phyloP scores from a whole-genome alignment of 2,329 filamentous ascomycete species.

The Colletotrichum musae region DNA sequence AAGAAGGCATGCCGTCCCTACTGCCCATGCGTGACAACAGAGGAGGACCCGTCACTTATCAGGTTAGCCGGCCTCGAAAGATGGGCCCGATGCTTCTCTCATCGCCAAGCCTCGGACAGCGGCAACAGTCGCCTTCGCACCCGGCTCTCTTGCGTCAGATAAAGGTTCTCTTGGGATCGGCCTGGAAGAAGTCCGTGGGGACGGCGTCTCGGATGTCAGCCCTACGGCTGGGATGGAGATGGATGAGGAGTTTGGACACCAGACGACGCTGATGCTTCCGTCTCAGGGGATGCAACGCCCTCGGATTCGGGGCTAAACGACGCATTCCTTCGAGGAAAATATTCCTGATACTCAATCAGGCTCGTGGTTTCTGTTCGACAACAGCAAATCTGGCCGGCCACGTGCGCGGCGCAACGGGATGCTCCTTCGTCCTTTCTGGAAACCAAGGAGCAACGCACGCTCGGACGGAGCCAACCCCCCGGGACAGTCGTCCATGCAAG shows the following conservation, averaged over 20 bases:
- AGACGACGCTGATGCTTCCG: too few species aligned
- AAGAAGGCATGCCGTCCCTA: background rate
- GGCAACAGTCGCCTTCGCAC: background rate
- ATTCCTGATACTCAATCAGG: too few species aligned
- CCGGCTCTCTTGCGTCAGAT: too few species aligned
- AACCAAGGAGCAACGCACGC: background rate
- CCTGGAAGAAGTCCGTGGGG: too few species aligned
- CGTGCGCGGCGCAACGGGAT: background rate
- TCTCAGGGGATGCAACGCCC: too few species aligned
- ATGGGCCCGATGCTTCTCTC: background rate
- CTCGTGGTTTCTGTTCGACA: background rate
- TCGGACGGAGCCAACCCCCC: background rate
- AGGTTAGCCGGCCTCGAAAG: too few species aligned
- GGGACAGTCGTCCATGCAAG: background rate
- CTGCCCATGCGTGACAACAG: background rate
- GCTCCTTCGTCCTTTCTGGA: constrained; percentile 7
- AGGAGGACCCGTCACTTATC: too few species aligned
- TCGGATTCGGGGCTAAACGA: too few species aligned
- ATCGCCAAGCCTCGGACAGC: background rate
- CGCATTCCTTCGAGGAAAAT: too few species aligned
- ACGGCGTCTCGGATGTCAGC: background rate
- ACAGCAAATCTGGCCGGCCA: background rate
- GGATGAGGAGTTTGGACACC: too few species aligned
- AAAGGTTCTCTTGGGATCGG: too few species aligned
- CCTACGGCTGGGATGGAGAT: too few species aligned